These are phyloP conservation scores for Kickxella alabastrina DNA, from an alignment of 192 early-diverging fungal genomes.

Conservation along the genomic window DNA sequence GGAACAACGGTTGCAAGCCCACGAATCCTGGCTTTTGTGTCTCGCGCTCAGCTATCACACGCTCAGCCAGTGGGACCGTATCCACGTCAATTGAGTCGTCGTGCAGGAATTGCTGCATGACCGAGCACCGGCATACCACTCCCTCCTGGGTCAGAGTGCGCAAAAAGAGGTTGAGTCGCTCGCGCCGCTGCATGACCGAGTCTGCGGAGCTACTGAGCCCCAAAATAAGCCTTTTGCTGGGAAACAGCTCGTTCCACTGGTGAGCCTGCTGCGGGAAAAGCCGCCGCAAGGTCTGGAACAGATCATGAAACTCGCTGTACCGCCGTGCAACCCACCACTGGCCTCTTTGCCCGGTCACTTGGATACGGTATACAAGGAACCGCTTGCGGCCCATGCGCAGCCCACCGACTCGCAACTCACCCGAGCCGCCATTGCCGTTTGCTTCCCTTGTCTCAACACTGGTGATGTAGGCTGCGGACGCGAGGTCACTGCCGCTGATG, in stretches of 20 bases:
- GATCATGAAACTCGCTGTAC: slow-evolving; percentile 48
- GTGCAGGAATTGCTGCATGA: slow-evolving; percentile 42
- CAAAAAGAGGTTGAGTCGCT: slow-evolving; percentile 39
- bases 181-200: slow-evolving; percentile 42
- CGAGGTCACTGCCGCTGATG: slow-evolving; percentile 2
- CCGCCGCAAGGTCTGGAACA: slow-evolving; percentile 34
- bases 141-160: slow-evolving; percentile 25
- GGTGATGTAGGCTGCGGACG: slow-evolving; percentile 31
- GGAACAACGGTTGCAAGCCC: slow-evolving; percentile 15
- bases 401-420: slow-evolving; percentile 39
- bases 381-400: slow-evolving; percentile 47
- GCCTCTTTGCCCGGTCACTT: slow-evolving; percentile 30
- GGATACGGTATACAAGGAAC: slow-evolving; percentile 45
- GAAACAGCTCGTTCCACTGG: slow-evolving; percentile 39
- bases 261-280: slow-evolving; percentile 28
- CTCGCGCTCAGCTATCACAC: slow-evolving; percentile 14
- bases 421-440: slow-evolving; percentile 3
- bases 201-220: slow-evolving; percentile 36
- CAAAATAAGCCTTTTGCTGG: slow-evolving; percentile 41
- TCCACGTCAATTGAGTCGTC: slow-evolving; percentile 35
- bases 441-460: slow-evolving; percentile 44
- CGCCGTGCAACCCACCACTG: slow-evolving; percentile 46
- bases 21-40: slow-evolving; percentile 7
- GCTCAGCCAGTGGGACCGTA: slow-evolving; percentile 26
- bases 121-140: slow-evolving; percentile 14